Evolutionary conservation across 768 basidiomycete genomes (phyloP).

Genomic region (Pleurotus tuoliensis): DNA sequence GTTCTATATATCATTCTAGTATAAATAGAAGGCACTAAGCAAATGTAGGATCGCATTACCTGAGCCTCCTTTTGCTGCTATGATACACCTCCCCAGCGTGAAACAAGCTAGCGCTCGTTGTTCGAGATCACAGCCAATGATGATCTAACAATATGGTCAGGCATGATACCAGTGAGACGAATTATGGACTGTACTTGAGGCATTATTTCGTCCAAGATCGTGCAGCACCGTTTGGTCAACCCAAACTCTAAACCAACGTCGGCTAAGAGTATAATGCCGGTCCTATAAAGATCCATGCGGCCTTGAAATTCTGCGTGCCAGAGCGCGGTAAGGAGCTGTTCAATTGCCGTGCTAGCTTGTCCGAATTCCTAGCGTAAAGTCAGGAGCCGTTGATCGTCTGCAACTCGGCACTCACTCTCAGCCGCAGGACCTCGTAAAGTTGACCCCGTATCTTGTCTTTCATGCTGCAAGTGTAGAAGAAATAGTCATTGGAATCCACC

Average conservation of each 20-base stretch:
- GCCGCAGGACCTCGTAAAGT: constrained; percentile 41
- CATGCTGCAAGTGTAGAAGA: constrained; percentile 37
- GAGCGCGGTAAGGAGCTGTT: constrained; percentile 64
- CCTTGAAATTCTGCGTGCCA: constrained; percentile 82
- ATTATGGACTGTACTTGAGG: constrained; percentile 55
- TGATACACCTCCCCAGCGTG: constrained; percentile 69
- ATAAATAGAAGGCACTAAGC: neutral
- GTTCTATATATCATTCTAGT: constrained; percentile 20
- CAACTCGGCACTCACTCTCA: constrained; percentile 33
- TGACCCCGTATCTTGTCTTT: constrained; percentile 39
- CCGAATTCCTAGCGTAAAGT: constrained; percentile 48
- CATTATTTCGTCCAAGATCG: constrained; percentile 73
- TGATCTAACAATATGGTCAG: constrained; percentile 40
- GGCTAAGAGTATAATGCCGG: constrained; percentile 67
- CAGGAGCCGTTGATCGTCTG: neutral
- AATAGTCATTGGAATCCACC: constrained; percentile 55
- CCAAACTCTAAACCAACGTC: constrained; percentile 78
- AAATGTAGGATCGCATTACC: constrained; percentile 24
- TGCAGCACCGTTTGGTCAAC: constrained; percentile 60
- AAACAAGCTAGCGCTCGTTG: constrained; percentile 73
- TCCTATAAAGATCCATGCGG: constrained; percentile 62
- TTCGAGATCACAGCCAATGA: constrained; percentile 69
- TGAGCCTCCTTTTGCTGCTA: constrained; percentile 48
- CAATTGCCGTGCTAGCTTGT: constrained; percentile 58
- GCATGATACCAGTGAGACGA: neutral